phyloP scores from a whole-genome alignment of 2,329 filamentous ascomycete species.

The Fusarium fujikuroi region DNA sequence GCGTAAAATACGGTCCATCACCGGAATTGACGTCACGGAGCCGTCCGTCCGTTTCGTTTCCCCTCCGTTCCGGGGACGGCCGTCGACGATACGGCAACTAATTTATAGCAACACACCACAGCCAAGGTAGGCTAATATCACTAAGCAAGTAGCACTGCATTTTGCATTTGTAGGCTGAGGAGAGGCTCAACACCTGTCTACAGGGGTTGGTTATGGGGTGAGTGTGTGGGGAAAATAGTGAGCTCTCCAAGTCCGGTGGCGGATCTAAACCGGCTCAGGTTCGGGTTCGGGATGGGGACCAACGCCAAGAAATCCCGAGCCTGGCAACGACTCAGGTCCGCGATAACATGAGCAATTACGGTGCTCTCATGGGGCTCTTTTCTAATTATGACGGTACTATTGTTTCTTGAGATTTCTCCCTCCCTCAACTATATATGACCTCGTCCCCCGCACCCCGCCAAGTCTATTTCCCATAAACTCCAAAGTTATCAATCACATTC shows the following conservation, averaged over 20 bases:
- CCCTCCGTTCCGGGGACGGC: conserved; percentile 11
- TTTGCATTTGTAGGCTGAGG: neutral
- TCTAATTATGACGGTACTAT: conserved; percentile 17
- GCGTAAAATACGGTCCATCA: conserved; percentile 9
- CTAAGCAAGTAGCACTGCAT: neutral
- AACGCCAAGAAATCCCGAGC: conserved; percentile 33
- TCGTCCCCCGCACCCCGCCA: conserved; percentile 34
- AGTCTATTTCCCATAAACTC: conserved; percentile 8
- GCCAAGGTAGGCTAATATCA: neutral
- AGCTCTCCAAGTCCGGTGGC: conserved; percentile 23
- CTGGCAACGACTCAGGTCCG: conserved; percentile 33
- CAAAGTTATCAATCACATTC: conserved; percentile 13
- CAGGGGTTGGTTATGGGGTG: neutral
- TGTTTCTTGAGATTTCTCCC: conserved; percentile 5
- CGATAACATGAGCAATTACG: conserved; percentile 4
- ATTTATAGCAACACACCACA: conserved; percentile 27
- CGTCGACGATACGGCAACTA: conserved; percentile 13
- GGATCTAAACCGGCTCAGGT: conserved; percentile 35
- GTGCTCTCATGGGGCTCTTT: neutral
- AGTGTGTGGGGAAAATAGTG: conserved; percentile 29
- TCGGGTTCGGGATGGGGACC: conserved; percentile 27
- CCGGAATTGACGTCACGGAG: conserved; percentile 33
- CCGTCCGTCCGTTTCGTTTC: conserved; percentile 17
- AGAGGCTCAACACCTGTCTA: conserved; percentile 20
- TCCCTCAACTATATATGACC: conserved; percentile 40